A percentile compares a stretch with the other conserved stretches of the same genome.
Evolutionary conservation across 345 rosid genomes (phyloP).

Genomic region (Gossypium mustelinum): DNA sequence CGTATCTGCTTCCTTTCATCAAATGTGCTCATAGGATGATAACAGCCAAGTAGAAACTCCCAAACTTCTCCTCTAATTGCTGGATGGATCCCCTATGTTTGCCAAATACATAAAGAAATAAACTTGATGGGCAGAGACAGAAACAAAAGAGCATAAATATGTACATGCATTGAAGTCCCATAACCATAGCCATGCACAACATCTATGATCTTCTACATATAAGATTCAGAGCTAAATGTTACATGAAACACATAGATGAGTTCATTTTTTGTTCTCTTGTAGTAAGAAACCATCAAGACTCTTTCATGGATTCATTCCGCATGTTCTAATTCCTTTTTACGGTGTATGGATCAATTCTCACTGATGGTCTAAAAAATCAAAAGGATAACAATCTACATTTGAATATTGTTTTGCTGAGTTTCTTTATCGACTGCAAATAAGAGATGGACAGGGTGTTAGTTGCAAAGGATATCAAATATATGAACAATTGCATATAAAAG

Average conservation of each 20-base stretch:
- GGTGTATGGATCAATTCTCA: background rate
- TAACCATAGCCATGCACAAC: background rate
- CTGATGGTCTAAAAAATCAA: background rate
- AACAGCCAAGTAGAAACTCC: conserved; percentile 96
- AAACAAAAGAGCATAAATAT: background rate
- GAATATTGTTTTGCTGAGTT: background rate
- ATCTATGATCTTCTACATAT: background rate
- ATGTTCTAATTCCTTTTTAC: too few species aligned
- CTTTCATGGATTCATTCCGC: background rate
- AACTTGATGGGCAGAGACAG: background rate
- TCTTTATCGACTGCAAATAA: background rate
- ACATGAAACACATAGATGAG: background rate
- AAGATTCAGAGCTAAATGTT: background rate
- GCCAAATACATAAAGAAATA: background rate
- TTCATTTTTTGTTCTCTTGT: background rate
- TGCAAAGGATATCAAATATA: background rate
- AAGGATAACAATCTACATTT: background rate
- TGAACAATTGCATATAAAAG: background rate
- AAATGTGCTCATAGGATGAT: conserved; percentile 82
- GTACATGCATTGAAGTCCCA: background rate
- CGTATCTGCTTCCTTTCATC: conserved; percentile 83
- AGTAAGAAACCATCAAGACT: background rate
- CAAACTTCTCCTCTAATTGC: conserved; percentile 98
- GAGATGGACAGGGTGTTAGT: background rate
- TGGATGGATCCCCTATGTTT: conserved; percentile 84